Evolutionary conservation across 768 basidiomycete species (phyloP), one percentile per base, ranked within the genome.

Genomic region (Tubosaeta sp.): DNA sequence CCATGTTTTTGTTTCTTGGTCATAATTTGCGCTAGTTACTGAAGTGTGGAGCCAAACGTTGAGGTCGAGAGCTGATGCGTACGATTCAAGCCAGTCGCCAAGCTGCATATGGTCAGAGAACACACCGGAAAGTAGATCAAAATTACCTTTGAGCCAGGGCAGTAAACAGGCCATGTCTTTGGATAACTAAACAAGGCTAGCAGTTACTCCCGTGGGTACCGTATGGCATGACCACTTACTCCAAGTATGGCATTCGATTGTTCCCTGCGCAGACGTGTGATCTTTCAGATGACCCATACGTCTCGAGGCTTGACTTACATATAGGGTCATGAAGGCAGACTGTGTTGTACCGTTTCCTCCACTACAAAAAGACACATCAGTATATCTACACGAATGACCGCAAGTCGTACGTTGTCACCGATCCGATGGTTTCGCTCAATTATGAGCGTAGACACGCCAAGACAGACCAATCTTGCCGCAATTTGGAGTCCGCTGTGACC

Each of bases 401-500:
- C 8, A 35, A 9, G 48, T 19, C 59, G 27, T 55, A 67, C 61
- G 13, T 51, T 77, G 56, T 83, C 80, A 4, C 84, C 81, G 14
- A 82, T 65, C n/a, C 75, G 67, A 21, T 62, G 44, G 36, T 76
- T 73, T 55, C 70, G 70, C 55, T 86, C 83, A 16, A 86, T 66
- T 19, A 84, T 65, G 19, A 90, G 70, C 0, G 76, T 69, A 9
- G 71, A 60, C 14, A 89, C 70, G 16, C 77, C 77, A 24, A 87
- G 67, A 34, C 68, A 68, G 55, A 82, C 80, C 54, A 90, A 68
- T 21, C 84, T 71, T 2, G 84, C 83, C 0, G 86, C 85, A 1
- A 81, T 59, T 31, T 72, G 77, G 39, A 90, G 66, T 3, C 87
- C 87, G 54, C 78, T 76, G 51, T 87, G 87, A 1, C 84, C 83